Base-by-base conservation (phyloP, 768 basidiomycete species). In the Lyophyllum shimeji region DNA sequence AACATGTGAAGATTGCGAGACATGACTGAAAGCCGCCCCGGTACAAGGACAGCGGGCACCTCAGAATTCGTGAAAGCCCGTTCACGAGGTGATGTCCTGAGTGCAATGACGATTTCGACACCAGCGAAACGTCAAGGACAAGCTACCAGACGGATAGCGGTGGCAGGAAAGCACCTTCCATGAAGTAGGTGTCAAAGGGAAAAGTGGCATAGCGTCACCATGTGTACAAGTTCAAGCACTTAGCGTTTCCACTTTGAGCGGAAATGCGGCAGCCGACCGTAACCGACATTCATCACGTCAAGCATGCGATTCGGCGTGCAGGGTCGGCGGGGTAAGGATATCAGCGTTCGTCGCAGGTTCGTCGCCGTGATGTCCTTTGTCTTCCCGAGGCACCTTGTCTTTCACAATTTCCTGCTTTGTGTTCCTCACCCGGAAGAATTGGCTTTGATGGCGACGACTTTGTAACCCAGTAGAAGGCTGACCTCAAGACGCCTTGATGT, bases 271-370 rank as follows among this genome's bases (percentile, higher is more conserved):
- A 27, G 52, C 44, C 39, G 17, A 44, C 13, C 27, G 13, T 40
- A 29, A 25, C 44, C 15, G 33, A 46, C 34, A 51, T 59, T 59
- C 57, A 52, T 53, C 55, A 52, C 59, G 60, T 62, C 60, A 54
- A 31, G 15, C 17, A n/a, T 27, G 33, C 25, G 1, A 29, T 29
- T 29, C 29, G 33, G 11, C 44, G 21, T 43, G 42, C 48, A 60
- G 52, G 53, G 46, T 50, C 43, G 33, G 5, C 20, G 21, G 23
- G 4, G 29, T 29, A 4, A 29, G n/a, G n/a, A n/a, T n/a, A n/a
- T n/a, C n/a, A n/a, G n/a, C n/a, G 9, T 29, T 29, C 29, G 29
- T 4, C 5, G 9, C 24, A 27, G 20, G 34, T 37, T 29, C 33
- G 39, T 29, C 9, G 46, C 15, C 46, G 7, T 18, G 15, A 27